These are phyloP conservation scores for Nematodospora valgi DNA, from an alignment of 805 yeast species.

Conservation along the genomic window DNA sequence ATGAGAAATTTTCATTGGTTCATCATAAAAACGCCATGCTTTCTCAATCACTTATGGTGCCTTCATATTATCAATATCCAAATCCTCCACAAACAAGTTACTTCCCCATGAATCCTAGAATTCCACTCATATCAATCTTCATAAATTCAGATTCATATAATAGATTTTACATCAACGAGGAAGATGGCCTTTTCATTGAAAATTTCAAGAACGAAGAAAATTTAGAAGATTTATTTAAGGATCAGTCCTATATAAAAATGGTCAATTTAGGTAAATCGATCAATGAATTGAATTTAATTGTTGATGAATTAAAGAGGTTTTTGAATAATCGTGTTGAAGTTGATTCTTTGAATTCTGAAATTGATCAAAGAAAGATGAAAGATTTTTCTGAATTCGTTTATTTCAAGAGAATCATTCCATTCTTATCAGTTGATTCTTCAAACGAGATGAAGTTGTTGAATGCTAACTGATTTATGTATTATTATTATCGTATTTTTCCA, in stretches of 20 bases:
- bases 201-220: constrained; percentile 9
- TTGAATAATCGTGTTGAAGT: constrained; percentile 27
- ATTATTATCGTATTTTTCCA: too few relatives aligned
- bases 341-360: constrained; percentile 19
- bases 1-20: constrained; percentile 26
- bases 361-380: constrained; percentile 7
- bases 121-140: constrained; percentile 30
- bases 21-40: constrained; percentile 3
- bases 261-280: constrained; percentile 44
- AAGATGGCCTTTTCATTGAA: constrained; percentile 19
- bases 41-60: too few relatives aligned
- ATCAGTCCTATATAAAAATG: constrained; percentile 14
- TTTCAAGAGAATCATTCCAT: constrained; percentile 36
- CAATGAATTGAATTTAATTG: constrained; percentile 48
- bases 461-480: constrained; percentile 14
- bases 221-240: not conserved
- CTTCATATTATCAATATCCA: not conserved
- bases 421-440: constrained; percentile 33
- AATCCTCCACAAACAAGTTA: constrained; percentile 1
- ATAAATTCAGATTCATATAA: constrained; percentile 28
- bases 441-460: constrained; percentile 27
- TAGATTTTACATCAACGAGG: constrained; percentile 29
- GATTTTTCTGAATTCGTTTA: constrained; percentile 29
- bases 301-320: constrained; percentile 45
- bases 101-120: constrained; percentile 20